phyloP scores from a whole-genome alignment of 805 yeast genomes.

The Starmerella stigmatis region DNA sequence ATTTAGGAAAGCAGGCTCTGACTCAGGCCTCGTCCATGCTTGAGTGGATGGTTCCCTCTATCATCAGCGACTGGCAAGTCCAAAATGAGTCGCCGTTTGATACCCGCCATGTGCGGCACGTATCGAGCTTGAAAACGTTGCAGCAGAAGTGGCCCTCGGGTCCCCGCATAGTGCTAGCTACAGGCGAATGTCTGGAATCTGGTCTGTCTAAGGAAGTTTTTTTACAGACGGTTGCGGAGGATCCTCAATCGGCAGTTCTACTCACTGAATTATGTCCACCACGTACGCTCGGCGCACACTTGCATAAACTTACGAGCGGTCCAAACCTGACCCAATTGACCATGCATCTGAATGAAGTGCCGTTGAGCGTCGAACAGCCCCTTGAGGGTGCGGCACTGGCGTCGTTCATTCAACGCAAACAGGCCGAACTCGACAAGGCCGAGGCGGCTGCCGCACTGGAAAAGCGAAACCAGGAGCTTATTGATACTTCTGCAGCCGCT shows the following conservation, averaged over 20 bases:
- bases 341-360: conserved; percentile 8
- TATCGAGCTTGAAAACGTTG: conserved; percentile 33
- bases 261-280: conserved; percentile 55
- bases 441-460: conserved; percentile 29
- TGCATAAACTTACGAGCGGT: conserved; percentile 33
- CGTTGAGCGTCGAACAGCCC: conserved; percentile 23
- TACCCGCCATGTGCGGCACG: conserved; percentile 50
- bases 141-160: conserved; percentile 20
- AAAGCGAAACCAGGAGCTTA: conserved; percentile 32
- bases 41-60: conserved; percentile 90
- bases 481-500: conserved; percentile 30
- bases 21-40: conserved; percentile 79
- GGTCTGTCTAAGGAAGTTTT: conserved; percentile 44
- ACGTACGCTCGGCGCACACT: conserved; percentile 40
- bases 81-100: conserved; percentile 71
- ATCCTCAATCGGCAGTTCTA: conserved; percentile 58
- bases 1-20: conserved; percentile 65
- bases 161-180: conserved; percentile 70
- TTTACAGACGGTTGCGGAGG: conserved; percentile 42
- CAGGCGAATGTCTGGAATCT: conserved; percentile 52
- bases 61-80: conserved; percentile 76
- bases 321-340: conserved; percentile 11
- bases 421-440: conserved; percentile 22
- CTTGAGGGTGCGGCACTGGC: conserved; percentile 31
- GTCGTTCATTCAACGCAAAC: conserved; percentile 24